Conservation (phyloP, 345 rosid species). For the Camelina hispida region DNA sequence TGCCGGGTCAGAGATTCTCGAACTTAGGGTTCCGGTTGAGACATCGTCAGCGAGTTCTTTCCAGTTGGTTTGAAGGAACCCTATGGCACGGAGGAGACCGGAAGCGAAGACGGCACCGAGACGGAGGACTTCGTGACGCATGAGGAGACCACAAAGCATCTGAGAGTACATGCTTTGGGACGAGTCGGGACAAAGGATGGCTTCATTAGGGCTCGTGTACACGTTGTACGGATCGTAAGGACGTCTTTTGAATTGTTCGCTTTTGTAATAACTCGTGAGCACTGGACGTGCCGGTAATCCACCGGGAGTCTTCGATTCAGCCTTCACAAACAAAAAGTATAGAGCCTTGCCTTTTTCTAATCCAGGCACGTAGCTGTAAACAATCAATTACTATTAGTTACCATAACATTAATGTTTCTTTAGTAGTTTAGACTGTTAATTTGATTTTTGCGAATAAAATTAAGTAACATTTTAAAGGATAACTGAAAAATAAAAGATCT, state of each 20-base stretch:
- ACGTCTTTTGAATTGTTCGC: slow-evolving; percentile 71
- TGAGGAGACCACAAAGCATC: slow-evolving; percentile 82
- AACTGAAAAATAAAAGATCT: not conserved
- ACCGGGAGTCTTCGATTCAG: slow-evolving; percentile 79
- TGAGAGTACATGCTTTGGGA: slow-evolving; percentile 93
- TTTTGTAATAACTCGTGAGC: slow-evolving; percentile 88
- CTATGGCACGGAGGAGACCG: slow-evolving; percentile 79
- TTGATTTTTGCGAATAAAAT: not conserved
- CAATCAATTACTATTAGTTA: not conserved
- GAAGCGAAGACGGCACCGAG: slow-evolving; percentile 94
- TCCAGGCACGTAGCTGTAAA: slow-evolving; percentile 68
- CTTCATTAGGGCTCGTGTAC: slow-evolving; percentile 83
- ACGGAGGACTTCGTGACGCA: slow-evolving; percentile 75
- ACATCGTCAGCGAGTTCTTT: slow-evolving; percentile 60
- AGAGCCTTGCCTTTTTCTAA: slow-evolving; percentile 87
- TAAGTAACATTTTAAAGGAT: not conserved
- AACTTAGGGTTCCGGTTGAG: slow-evolving; percentile 60
- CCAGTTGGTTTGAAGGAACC: slow-evolving; percentile 80
- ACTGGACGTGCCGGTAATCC: slow-evolving; percentile 92
- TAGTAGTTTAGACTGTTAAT: not conserved
- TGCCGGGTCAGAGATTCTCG: slow-evolving; percentile 56
- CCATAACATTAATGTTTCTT: not conserved
- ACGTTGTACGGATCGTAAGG: slow-evolving; percentile 76
- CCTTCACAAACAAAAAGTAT: slow-evolving; percentile 71
- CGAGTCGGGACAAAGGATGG: slow-evolving; percentile 83